phyloP scores from a whole-genome alignment of 768 basidiomycete genomes.

The Boletales sp. region DNA sequence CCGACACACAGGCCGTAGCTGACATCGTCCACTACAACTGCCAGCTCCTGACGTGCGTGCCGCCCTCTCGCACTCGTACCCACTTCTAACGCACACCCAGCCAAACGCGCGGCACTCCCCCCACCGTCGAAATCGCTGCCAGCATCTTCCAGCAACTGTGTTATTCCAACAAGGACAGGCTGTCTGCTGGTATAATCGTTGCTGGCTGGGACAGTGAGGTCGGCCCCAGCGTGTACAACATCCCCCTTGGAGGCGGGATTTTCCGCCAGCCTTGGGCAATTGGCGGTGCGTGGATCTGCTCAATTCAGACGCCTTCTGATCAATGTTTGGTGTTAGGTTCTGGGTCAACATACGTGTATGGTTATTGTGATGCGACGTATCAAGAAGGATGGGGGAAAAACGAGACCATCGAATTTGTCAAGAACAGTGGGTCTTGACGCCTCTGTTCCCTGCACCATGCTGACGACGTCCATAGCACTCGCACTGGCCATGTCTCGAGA shows the following conservation, averaged over 20 bases:
- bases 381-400: conserved; percentile 87
- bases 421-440: conserved; percentile 70
- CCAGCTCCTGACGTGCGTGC: conserved; percentile 66
- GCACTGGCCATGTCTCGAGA: conserved; percentile 96
- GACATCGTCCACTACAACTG: conserved; percentile 84
- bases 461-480: conserved; percentile 55
- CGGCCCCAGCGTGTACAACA: conserved; percentile 94
- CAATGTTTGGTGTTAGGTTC: conserved; percentile 51
- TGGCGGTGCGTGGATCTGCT: conserved; percentile 58
- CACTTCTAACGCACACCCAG: conserved; percentile 24
- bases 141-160: conserved; percentile 82
- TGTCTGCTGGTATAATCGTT: conserved; percentile 94
- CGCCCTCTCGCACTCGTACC: background rate
- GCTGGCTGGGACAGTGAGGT: conserved; percentile 94
- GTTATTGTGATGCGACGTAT: conserved; percentile 99
- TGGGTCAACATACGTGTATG: conserved; percentile 97
- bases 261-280: conserved; percentile 99
- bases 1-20: conserved; percentile 96
- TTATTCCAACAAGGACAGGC: conserved; percentile 88
- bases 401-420: conserved; percentile 91
- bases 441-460: background rate
- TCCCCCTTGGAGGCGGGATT: conserved; percentile 93
- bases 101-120: conserved; percentile 59
- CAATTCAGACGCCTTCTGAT: background rate
- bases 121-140: conserved; percentile 80